phyloP scores from a whole-genome alignment of 306 rosid species.

The Elaeagnus macrophylla region DNA sequence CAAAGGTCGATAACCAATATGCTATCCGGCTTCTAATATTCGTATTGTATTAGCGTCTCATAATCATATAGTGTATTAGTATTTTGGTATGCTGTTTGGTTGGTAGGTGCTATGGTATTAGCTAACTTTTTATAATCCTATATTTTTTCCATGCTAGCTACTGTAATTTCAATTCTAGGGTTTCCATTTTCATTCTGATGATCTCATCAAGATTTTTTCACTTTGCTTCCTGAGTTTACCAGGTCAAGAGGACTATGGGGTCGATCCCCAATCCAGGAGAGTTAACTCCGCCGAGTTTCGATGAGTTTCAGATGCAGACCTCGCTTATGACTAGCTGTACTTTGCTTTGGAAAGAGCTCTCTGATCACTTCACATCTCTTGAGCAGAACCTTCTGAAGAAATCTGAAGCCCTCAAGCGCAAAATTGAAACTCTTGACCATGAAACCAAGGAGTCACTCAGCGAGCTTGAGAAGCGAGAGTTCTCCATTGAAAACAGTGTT shows the following conservation, averaged over 20 bases:
- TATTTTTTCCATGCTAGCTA: too few species aligned
- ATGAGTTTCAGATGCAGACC: conserved; percentile 87
- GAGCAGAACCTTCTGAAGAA: conserved; percentile 66
- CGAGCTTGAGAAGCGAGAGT: conserved; percentile 74
- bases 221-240: too few species aligned
- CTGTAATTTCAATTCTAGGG: too few species aligned
- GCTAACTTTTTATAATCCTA: too few species aligned
- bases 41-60: too few species aligned
- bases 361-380: conserved; percentile 73
- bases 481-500: conserved; percentile 49
- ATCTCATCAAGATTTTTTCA: too few species aligned
- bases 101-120: too few species aligned
- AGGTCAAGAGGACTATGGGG: conserved; percentile 44
- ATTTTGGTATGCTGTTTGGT: too few species aligned
- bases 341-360: conserved; percentile 92
- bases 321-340: conserved; percentile 97
- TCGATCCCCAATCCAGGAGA: conserved; percentile 99
- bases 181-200: too few species aligned
- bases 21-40: too few species aligned
- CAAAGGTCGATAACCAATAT: too few species aligned
- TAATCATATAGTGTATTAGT: too few species aligned
- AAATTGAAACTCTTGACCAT: conserved; percentile 50
- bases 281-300: conserved; percentile 71
- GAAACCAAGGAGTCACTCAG: conserved; percentile 54
- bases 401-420: conserved; percentile 57